Evolutionary conservation across 1,139 yeast genomes (phyloP), one percentile per base, ranked within the genome.

Genomic region (Martiniozyma asiatica): DNA sequence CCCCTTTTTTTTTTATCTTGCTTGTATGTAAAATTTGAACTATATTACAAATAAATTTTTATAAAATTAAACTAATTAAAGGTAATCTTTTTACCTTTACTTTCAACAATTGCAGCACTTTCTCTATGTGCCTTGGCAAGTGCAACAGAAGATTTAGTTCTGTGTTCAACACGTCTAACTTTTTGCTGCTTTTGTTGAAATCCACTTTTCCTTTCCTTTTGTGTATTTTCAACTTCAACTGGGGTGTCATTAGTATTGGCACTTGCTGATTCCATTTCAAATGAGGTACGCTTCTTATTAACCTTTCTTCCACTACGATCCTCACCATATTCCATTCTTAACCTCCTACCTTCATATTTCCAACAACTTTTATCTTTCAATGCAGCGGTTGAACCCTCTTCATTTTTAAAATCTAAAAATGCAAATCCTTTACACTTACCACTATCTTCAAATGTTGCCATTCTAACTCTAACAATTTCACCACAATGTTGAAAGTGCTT

Each of bases 351-450:
- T 36, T 80, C 72, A 36, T 84, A 61, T 40, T 63, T 71, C 46
- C 70, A 70, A 38, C 85, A 73, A 14, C 66, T 47, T 49, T 74
- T 79, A 39, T 85, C 89, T 42, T 69, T 75, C 39, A 89, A 61
- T 0, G 96, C 97, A 26, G 65, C 63, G 0, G 93, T 80, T 25
- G 96, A 87, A 4, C 92, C 87, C 19, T 68, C 70, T 40, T 78
- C 80, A 42, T 76, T 77, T 43, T 63, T 68, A 58, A 87, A 89
- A 55, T 89, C 98, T 24, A 89, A 59, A 49, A 89, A 89, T 1
- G 95, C 89, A 62, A 87, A 89, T 2, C 98, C 98, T 54, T 89
- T 89, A 61, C 97, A 89, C 52, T 85, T 87, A 2, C 97, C 97
- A 25, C 81, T 63, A 50, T 89, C 98, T 57, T 89, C 89, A 54